Conservation (phyloP, 2,329 filamentous ascomycete genomes). For the Fusarium nematophilum region DNA sequence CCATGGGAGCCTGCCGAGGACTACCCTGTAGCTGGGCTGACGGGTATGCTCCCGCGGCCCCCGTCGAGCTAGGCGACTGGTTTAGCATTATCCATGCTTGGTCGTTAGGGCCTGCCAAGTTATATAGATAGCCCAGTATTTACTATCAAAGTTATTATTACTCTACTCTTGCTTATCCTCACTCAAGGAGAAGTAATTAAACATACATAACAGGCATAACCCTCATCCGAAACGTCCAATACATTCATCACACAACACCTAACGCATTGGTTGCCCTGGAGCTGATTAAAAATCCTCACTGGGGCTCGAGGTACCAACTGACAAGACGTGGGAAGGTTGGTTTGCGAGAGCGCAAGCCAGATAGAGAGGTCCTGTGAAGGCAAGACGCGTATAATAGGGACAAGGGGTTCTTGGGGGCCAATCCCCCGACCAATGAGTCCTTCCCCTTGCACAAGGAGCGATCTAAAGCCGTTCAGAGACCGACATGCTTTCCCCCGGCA, state of each 20-base stretch:
- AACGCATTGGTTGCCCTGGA: neutral
- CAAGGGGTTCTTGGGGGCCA: neutral
- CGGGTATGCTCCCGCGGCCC: no score
- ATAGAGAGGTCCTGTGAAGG: constrained; percentile 1
- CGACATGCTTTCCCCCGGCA: neutral
- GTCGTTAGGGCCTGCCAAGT: no score
- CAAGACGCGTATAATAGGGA: neutral
- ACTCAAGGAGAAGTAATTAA: constrained; percentile 4
- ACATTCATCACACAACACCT: neutral
- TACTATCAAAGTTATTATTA: no score
- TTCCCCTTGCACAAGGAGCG: neutral
- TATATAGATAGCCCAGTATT: no score
- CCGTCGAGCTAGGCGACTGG: no score
- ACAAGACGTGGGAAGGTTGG: neutral
- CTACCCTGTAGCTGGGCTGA: no score
- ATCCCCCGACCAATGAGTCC: neutral
- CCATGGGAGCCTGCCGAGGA: no score
- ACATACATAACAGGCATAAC: neutral
- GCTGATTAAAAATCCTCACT: constrained; percentile 3
- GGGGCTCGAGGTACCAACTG: neutral
- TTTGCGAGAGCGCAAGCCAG: constrained; percentile 1
- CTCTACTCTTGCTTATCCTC: no score
- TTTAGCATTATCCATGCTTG: no score
- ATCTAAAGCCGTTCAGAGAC: constrained; percentile 1
- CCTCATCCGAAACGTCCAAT: neutral